Conservation (phyloP, 345 rosid species). For the Ceriops zippeliana region DNA sequence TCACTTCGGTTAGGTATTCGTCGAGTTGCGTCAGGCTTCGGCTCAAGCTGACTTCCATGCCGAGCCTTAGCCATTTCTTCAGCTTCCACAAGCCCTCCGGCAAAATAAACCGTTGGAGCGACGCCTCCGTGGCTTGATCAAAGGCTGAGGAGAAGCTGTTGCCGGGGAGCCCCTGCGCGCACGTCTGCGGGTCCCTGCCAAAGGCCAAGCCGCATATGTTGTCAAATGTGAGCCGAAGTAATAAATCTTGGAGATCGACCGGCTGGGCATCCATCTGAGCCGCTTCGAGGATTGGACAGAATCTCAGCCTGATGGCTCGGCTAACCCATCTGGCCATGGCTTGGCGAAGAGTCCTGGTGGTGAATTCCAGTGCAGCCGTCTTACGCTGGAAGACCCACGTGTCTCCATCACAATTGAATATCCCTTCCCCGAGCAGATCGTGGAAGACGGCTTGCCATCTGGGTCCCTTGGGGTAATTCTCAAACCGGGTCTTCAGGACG, state of each 20-base stretch:
- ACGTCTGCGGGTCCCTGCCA: constrained; percentile 86
- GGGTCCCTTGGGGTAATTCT: constrained; percentile 95
- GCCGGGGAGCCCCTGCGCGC: constrained; percentile 64
- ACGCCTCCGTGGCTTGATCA: constrained; percentile 87
- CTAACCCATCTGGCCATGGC: constrained; percentile 98
- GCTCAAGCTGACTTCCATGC: constrained; percentile 79
- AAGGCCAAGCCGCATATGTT: constrained; percentile 92
- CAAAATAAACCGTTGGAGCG: constrained; percentile 79
- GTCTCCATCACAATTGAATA: constrained; percentile 87
- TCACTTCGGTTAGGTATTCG: constrained; percentile 61
- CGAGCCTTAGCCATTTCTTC: constrained; percentile 69
- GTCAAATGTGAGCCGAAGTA: constrained; percentile 92
- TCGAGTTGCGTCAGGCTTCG: constrained; percentile 70
- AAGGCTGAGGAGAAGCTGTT: constrained; percentile 77
- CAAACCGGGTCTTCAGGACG: constrained; percentile 74
- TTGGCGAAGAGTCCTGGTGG: constrained; percentile 92
- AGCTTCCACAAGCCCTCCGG: constrained; percentile 83
- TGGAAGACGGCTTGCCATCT: constrained; percentile 96
- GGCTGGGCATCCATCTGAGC: constrained; percentile 51
- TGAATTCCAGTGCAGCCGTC: constrained; percentile 97
- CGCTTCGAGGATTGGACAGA: constrained; percentile 61
- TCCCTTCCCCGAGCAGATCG: constrained; percentile 87
- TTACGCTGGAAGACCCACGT: constrained; percentile 92
- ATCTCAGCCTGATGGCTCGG: constrained; percentile 62
- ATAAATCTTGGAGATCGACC: constrained; percentile 76